These are phyloP conservation scores for Sphagnum magellanicum DNA, from an alignment of 228 moss, liverwort and hornwort species.

Conservation along the genomic window DNA sequence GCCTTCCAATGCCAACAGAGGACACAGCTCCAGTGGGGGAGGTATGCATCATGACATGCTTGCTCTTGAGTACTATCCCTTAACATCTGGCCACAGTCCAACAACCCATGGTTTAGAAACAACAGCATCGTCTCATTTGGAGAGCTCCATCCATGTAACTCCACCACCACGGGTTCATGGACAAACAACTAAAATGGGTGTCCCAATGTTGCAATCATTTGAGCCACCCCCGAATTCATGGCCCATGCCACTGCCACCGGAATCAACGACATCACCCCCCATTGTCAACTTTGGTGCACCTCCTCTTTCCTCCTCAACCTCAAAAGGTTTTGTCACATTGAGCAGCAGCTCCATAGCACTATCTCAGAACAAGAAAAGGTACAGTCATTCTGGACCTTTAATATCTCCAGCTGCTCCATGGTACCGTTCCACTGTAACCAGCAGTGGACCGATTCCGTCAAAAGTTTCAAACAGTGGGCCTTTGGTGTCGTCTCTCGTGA, in stretches of 20 bases:
- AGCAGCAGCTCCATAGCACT: not conserved
- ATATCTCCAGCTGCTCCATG: slow-evolving; percentile 33
- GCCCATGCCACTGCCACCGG: slow-evolving; percentile 25
- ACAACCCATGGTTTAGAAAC: not conserved
- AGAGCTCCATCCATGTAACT: slow-evolving; percentile 3
- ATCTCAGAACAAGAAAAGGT: slow-evolving; percentile 29
- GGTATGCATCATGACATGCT: slow-evolving; percentile 1
- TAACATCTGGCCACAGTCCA: slow-evolving; percentile 12
- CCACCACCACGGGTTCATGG: slow-evolving; percentile 5
- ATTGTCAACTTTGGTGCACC: slow-evolving; percentile 40
- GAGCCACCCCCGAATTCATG: slow-evolving; percentile 11
- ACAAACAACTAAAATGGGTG: slow-evolving; percentile 22
- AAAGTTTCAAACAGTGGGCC: slow-evolving; percentile 22
- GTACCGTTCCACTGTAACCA: slow-evolving; percentile 26
- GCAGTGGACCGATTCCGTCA: slow-evolving; percentile 13
- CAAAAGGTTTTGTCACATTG: slow-evolving; percentile 27
- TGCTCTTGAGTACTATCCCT: slow-evolving; percentile 8
- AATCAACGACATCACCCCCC: slow-evolving; percentile 26
- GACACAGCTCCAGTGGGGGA: not conserved
- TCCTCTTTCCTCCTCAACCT: slow-evolving; percentile 40
- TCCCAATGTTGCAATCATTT: slow-evolving; percentile 17
- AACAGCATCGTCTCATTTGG: not conserved
- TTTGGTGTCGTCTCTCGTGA: slow-evolving; percentile 12
- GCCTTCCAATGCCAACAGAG: slow-evolving; percentile 6
- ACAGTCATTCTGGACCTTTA: slow-evolving; percentile 69